Evolutionary conservation across 257 asterid genomes (phyloP).

Genomic region (Nicotiana noctiflora): DNA sequence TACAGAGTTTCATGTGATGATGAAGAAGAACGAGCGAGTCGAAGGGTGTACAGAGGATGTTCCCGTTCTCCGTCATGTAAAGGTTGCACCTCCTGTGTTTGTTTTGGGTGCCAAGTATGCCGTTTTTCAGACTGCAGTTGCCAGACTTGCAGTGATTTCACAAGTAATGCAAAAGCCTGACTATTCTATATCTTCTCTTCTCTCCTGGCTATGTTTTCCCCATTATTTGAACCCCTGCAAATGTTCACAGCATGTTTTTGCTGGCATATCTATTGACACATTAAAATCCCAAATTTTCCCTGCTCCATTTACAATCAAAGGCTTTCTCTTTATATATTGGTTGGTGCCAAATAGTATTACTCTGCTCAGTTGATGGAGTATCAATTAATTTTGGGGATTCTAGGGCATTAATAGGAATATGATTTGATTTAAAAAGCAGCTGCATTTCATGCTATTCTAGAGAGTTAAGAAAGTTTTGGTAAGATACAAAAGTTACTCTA

Average conservation of each 20-base stretch:
- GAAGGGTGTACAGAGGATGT: constrained; percentile 48
- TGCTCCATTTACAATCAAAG: not conserved
- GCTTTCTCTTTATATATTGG: not conserved
- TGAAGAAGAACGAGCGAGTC: constrained; percentile 53
- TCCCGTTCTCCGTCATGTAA: constrained; percentile 41
- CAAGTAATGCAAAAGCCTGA: constrained; percentile 31
- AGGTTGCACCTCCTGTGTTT: constrained; percentile 54
- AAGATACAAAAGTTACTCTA: no score
- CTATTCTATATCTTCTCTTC: not conserved
- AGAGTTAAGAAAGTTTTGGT: not conserved
- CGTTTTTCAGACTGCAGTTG: constrained; percentile 46
- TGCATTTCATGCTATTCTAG: not conserved
- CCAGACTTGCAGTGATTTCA: constrained; percentile 53
- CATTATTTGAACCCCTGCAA: not conserved
- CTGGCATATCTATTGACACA: not conserved
- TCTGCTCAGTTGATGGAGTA: no score
- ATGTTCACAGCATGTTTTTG: not conserved
- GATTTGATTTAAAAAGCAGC: not conserved
- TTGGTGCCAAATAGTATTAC: not conserved
- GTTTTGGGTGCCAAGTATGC: constrained; percentile 48
- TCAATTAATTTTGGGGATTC: not conserved
- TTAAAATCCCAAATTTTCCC: not conserved
- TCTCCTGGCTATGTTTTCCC: not conserved
- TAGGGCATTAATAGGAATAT: not conserved
- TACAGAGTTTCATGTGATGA: constrained; percentile 40